Evolutionary conservation across 495 filamentous ascomycete species (phyloP), one percentile per base, ranked within the genome.

Genomic region (Hypomontagnella submonticulosa): DNA sequence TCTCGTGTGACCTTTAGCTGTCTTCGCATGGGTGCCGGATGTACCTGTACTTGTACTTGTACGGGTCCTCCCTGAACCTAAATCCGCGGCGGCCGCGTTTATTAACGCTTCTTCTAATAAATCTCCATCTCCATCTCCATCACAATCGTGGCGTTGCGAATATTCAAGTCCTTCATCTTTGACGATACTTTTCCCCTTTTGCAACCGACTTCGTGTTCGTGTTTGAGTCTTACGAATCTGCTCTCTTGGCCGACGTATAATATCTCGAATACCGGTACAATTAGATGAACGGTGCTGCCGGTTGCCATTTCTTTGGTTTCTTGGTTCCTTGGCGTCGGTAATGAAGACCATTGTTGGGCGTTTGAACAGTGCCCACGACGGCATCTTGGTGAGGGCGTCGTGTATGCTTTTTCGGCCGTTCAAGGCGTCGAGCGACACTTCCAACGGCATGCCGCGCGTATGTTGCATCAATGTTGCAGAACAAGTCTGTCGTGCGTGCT

Each of bases 301-400:
- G 47, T 20, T 42, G 38, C 56, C 50, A 64, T 55, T 33, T 61
- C 46, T 67, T 58, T 59, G 36, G 61, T 55, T 33, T 61, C 46
- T 67, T 58, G 62, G 36, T 58, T 66, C 62, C 53, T 63, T 68
- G 41, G 57, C 61, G 4, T 71, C 71, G 55, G 57, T 54, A 47
- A 65, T 57, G 51, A 71, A 60, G n/a, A 44, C 53, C 11, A 69
- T 57, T 52, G 65, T 40, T 46, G 70, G 61, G 12, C 70, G 67
- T 52, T 42, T 72, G 4, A 72, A 56, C 36, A 54, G 42, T 18
- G 53, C 56, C n/a, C 73, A 34, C 27, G 65, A 67, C 8, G 67
- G 70, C 62, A 69, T 69, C 56, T 50, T 71, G 51, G 18, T 60
- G 52, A 57, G 18, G 18, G 38, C 32, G 46, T 53, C 18, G 47